These are phyloP conservation scores for Boletus rubescentipes DNA, from an alignment of 768 basidiomycete species.

Conservation along the genomic window DNA sequence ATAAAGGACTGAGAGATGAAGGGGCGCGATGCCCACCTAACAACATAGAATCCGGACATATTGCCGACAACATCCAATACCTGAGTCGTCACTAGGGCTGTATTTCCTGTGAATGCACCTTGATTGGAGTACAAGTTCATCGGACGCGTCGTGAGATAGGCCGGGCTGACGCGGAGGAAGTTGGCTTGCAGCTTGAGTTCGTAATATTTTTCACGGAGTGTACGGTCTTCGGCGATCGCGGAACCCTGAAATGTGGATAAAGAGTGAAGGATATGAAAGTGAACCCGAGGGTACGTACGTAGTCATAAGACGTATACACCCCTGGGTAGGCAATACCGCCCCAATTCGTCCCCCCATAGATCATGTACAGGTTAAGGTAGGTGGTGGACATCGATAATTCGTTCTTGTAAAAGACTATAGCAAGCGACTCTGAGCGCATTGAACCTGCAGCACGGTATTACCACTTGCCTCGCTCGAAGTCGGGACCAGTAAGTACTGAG, in stretches of 20 bases:
- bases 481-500: slow-evolving; percentile 23
- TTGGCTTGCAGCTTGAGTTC: slow-evolving; percentile 52
- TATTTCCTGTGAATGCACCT: slow-evolving; percentile 48
- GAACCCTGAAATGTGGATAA: slow-evolving; percentile 37
- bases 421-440: slow-evolving; percentile 4
- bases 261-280: background rate
- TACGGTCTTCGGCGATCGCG: slow-evolving; percentile 51
- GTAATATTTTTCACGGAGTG: slow-evolving; percentile 53
- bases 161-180: slow-evolving; percentile 50
- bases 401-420: slow-evolving; percentile 24
- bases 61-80: slow-evolving; percentile 48
- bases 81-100: slow-evolving; percentile 50
- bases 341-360: slow-evolving; percentile 66
- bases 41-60: slow-evolving; percentile 46
- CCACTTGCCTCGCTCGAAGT: slow-evolving; percentile 23
- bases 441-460: background rate
- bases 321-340: slow-evolving; percentile 55
- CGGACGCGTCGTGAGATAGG: slow-evolving; percentile 48
- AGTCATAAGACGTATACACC: slow-evolving; percentile 62
- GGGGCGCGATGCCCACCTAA: slow-evolving; percentile 14
- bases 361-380: slow-evolving; percentile 51
- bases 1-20: background rate
- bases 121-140: slow-evolving; percentile 40
- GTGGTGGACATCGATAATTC: slow-evolving; percentile 15
- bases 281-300: slow-evolving; percentile 30